A percentile compares a stretch with the other conserved stretches of the same genome.
Evolutionary conservation across 768 basidiomycete genomes (phyloP).

Genomic region (Termitomyces sp.): DNA sequence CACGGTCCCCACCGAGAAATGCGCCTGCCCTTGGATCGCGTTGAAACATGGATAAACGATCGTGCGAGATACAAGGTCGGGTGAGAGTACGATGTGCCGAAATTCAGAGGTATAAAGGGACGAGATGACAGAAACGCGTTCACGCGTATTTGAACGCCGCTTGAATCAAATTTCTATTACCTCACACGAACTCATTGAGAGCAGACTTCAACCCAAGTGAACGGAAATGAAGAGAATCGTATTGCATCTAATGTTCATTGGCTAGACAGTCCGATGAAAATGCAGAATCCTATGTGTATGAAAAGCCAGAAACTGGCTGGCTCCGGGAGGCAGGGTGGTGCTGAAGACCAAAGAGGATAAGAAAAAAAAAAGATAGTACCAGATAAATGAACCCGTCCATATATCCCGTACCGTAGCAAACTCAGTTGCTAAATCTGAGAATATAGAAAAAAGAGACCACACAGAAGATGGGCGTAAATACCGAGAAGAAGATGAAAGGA

Average conservation of each 20-base stretch:
- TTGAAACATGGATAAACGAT: conserved; percentile 61
- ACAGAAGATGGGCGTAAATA: background rate
- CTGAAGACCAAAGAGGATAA: background rate
- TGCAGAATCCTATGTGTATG: conserved; percentile 5
- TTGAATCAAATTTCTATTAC: conserved; percentile 13
- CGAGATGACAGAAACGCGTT: conserved; percentile 16
- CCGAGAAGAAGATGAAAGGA: conserved; percentile 4
- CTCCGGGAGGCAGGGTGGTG: background rate
- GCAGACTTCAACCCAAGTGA: background rate
- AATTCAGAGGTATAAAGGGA: conserved; percentile 1
- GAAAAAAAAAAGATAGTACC: background rate
- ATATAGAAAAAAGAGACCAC: background rate
- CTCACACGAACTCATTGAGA: too few relatives aligned
- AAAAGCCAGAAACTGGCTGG: conserved; percentile 3
- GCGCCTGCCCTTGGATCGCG: conserved; percentile 88
- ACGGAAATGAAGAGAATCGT: background rate
- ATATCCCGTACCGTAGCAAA: conserved; percentile 10
- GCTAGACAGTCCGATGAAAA: conserved; percentile 6
- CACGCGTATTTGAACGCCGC: conserved; percentile 20
- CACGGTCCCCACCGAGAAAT: conserved; percentile 90
- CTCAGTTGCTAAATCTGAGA: background rate
- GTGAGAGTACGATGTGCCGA: background rate
- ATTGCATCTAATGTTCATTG: conserved; percentile 7
- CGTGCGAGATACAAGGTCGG: conserved; percentile 4
- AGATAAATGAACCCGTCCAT: conserved; percentile 12